These are phyloP conservation scores for Darksidea phi DNA, from an alignment of 495 filamentous ascomycete species.

Conservation along the genomic window DNA sequence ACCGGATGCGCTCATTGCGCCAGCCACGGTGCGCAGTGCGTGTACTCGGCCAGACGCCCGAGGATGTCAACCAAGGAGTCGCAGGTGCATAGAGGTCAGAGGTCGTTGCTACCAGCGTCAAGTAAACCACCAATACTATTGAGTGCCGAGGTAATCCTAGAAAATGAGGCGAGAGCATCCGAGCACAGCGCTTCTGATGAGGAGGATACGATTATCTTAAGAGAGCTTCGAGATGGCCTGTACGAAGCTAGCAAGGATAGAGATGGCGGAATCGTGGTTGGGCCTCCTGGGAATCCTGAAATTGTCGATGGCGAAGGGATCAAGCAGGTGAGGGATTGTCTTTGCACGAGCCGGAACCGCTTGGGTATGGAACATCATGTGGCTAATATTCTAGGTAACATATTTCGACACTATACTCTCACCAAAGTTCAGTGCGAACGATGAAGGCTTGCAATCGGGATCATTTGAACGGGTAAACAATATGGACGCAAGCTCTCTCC, in stretches of 20 bases:
- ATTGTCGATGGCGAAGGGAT: conserved; percentile 20
- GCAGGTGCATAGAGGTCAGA: not conserved
- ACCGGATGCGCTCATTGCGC: not conserved
- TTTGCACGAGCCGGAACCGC: too few relatives aligned
- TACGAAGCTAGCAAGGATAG: not conserved
- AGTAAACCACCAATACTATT: not conserved
- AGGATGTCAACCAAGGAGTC: not conserved
- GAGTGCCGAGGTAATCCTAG: not conserved
- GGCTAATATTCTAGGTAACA: not conserved
- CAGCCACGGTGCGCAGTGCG: not conserved
- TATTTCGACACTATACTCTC: conserved; percentile 11
- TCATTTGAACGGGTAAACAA: not conserved
- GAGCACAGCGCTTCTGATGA: not conserved
- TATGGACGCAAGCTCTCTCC: not conserved
- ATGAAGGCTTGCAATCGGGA: not conserved
- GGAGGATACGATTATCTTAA: not conserved
- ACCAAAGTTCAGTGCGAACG: not conserved
- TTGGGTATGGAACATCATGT: too few relatives aligned
- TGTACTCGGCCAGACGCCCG: not conserved
- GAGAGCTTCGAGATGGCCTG: not conserved
- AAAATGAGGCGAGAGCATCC: not conserved
- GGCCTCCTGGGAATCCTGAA: conserved; percentile 11
- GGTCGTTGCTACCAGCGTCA: not conserved
- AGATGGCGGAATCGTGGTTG: conserved; percentile 10
- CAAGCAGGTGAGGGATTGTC: conserved; percentile 7